phyloP scores from a whole-genome alignment of 768 basidiomycete genomes.

The Neoboletus subvelutipes region DNA sequence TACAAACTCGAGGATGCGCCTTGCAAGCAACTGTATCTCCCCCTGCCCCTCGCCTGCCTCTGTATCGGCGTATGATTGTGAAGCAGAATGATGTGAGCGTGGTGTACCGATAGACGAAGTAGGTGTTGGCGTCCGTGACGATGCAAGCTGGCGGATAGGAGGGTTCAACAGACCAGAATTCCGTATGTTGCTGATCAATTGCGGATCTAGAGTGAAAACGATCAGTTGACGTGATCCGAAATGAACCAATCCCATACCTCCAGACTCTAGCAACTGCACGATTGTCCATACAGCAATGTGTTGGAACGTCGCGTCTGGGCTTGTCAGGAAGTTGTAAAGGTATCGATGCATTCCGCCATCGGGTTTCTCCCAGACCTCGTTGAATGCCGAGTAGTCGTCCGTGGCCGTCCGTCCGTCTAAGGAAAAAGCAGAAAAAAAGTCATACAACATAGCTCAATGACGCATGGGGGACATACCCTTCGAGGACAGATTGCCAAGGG shows the following conservation, averaged over 20 bases:
- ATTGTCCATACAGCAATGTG: constrained; percentile 99
- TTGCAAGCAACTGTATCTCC: constrained; percentile 84
- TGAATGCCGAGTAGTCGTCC: constrained; percentile 96
- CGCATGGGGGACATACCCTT: constrained; percentile 58
- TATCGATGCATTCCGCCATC: constrained; percentile 97
- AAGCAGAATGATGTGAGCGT: constrained; percentile 62
- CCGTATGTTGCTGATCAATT: constrained; percentile 88
- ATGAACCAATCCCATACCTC: constrained; percentile 48
- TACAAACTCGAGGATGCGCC: constrained; percentile 84
- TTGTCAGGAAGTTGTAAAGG: constrained; percentile 89
- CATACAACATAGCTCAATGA: not conserved
- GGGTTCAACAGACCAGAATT: constrained; percentile 77
- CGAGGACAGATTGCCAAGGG: constrained; percentile 94
- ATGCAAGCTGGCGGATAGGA: constrained; percentile 81
- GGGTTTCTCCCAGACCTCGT: constrained; percentile 96
- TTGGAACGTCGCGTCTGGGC: constrained; percentile 95
- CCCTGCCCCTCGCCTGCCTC: constrained; percentile 86
- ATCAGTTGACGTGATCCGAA: not conserved
- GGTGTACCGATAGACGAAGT: constrained; percentile 76
- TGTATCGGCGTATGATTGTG: constrained; percentile 77
- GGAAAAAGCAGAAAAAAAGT: not conserved
- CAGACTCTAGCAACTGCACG: constrained; percentile 95
- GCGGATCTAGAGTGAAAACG: constrained; percentile 57
- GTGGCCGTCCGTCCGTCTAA: constrained; percentile 72
- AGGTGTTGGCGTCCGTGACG: constrained; percentile 66